phyloP scores from a whole-genome alignment of 2,329 filamentous ascomycete species.

The Daldinia sp. region DNA sequence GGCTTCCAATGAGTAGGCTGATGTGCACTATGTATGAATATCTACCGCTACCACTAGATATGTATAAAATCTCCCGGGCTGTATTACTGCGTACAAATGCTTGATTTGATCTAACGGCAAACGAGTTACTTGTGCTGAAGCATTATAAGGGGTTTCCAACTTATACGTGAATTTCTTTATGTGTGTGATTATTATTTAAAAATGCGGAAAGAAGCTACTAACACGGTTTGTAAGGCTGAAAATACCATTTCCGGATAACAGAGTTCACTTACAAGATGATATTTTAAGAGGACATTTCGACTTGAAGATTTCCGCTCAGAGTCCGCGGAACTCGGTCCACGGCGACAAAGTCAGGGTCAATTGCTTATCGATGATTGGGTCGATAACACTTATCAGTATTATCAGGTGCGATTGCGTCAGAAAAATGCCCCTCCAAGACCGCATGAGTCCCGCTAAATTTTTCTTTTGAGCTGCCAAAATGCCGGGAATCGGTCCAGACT shows the following conservation, averaged over 20 bases:
- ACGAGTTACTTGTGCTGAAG: not conserved
- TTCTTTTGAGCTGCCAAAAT: constrained; percentile 21
- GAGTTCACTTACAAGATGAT: not conserved
- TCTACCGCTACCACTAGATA: not conserved
- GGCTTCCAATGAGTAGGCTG: constrained; percentile 7
- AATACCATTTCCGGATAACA: not conserved
- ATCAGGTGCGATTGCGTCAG: constrained; percentile 35
- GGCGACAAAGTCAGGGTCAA: constrained; percentile 13
- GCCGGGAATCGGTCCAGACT: constrained; percentile 32
- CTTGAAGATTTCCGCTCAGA: constrained; percentile 29
- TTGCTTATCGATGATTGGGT: constrained; percentile 25
- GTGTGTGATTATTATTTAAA: too few species aligned
- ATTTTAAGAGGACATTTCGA: not conserved
- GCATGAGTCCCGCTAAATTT: constrained; percentile 24
- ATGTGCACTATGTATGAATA: not conserved
- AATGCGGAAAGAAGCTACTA: too few species aligned
- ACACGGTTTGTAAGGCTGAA: too few species aligned
- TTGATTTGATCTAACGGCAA: not conserved
- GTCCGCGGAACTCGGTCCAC: constrained; percentile 34
- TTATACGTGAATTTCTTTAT: too few species aligned
- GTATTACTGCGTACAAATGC: not conserved
- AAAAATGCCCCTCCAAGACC: constrained; percentile 19
- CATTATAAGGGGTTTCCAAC: too few species aligned
- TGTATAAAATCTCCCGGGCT: constrained; percentile 11
- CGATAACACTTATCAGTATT: too few species aligned